A percentile compares a stretch with the other conserved stretches of the same genome.
Evolutionary conservation across 495 filamentous ascomycete genomes (phyloP).

Genomic region (Glonium stellatum): DNA sequence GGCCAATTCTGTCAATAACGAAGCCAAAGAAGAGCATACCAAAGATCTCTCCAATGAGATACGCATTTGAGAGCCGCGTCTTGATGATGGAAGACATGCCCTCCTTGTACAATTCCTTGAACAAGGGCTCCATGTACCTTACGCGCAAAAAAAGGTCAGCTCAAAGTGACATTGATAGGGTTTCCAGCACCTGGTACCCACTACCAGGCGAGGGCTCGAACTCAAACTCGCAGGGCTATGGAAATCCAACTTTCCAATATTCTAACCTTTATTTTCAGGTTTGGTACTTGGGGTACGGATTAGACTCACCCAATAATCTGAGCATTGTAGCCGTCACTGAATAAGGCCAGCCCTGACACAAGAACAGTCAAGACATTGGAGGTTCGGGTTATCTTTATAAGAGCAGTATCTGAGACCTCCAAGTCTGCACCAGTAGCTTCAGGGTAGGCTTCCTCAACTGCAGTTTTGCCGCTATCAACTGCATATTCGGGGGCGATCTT

Average conservation of each 20-base stretch:
- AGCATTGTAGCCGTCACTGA: neutral
- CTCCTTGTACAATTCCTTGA: neutral
- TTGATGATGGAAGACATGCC: neutral
- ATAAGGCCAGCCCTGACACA: neutral
- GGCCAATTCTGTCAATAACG: constrained; percentile 35
- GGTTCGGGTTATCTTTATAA: neutral
- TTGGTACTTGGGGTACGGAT: no score
- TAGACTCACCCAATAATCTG: neutral
- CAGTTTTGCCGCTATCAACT: neutral
- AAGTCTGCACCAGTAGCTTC: neutral
- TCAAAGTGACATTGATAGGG: neutral
- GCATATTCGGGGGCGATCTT: neutral
- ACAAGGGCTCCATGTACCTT: neutral
- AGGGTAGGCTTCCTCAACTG: neutral
- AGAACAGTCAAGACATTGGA: neutral
- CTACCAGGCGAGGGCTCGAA: no score
- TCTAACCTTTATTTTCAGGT: no score
- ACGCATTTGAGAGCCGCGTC: neutral
- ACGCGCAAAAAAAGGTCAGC: no score
- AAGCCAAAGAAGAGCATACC: constrained; percentile 41
- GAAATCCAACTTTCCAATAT: no score
- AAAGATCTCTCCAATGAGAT: constrained; percentile 25
- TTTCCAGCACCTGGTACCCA: neutral
- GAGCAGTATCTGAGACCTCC: neutral
- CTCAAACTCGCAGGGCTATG: no score